phyloP scores from a whole-genome alignment of 208 protist species.

The Phytomonas francai region DNA sequence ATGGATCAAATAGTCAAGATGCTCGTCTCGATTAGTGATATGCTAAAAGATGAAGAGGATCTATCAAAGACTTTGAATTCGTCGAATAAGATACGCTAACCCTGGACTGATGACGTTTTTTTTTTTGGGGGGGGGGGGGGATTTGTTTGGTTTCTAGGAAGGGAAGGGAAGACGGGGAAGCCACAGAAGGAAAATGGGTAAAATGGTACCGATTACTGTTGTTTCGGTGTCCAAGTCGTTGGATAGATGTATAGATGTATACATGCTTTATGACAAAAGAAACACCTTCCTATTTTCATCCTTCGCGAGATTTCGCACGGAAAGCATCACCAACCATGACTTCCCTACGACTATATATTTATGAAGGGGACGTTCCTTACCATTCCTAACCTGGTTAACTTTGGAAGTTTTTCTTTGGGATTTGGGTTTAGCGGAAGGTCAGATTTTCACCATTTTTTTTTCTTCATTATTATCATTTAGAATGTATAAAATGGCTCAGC shows the following conservation, averaged over 20 bases:
- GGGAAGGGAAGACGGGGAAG: too few species aligned
- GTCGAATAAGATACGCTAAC: conserved; percentile 26
- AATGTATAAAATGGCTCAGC: too few species aligned
- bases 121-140: background rate
- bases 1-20: conserved; percentile 69
- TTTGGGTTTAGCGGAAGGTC: too few species aligned
- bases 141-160: conserved; percentile 10
- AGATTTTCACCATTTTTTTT: too few species aligned
- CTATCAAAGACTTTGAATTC: conserved; percentile 76
- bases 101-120: background rate
- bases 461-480: too few species aligned
- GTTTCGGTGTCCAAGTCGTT: background rate
- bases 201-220: background rate
- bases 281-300: conserved; percentile 12
- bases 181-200: too few species aligned
- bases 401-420: too few species aligned
- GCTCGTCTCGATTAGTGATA: conserved; percentile 60
- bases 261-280: too few species aligned
- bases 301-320: background rate
- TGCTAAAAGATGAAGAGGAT: conserved; percentile 86
- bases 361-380: too few species aligned
- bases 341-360: too few species aligned
- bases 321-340: too few species aligned
- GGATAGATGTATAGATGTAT: background rate
- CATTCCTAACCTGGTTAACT: too few species aligned